Percentiles rank a stretch among this genome's conserved stretches.
Conservation (phyloP, 163 green algal species). For the Scenedesmus sp. region DNA sequence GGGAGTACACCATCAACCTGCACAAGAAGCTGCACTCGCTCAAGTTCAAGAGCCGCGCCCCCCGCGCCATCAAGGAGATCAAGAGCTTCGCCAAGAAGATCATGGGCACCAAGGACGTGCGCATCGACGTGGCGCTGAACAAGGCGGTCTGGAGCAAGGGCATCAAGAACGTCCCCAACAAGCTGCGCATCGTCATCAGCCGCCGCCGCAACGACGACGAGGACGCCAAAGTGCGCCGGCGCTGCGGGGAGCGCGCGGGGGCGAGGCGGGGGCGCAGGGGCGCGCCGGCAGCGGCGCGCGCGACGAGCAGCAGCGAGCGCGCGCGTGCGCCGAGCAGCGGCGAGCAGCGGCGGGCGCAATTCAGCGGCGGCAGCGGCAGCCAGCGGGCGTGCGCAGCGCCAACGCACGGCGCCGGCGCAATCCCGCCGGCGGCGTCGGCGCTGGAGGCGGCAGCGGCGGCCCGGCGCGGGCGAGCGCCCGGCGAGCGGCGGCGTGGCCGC, state of each 20-base stretch:
- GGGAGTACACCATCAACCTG: constrained; percentile 99
- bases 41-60: constrained; percentile 98
- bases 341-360: too few relatives aligned
- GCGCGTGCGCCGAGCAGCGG: too few relatives aligned
- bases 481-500: too few relatives aligned
- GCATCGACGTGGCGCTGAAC: constrained; percentile 99
- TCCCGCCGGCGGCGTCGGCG: background rate
- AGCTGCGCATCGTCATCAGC: constrained; percentile 91
- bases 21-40: constrained; percentile 95
- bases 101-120: constrained; percentile 97
- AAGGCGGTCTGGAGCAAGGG: constrained; percentile 98
- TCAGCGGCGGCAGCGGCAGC: too few relatives aligned
- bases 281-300: too few relatives aligned
- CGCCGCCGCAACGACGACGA: constrained; percentile 97
- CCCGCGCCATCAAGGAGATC: constrained; percentile 96
- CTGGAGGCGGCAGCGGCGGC: background rate
- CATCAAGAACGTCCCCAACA: constrained; percentile 92
- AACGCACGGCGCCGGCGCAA: too few relatives aligned
- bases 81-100: constrained; percentile 94
- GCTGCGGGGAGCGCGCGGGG: background rate
- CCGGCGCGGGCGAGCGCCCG: too few relatives aligned
- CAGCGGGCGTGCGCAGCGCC: too few relatives aligned
- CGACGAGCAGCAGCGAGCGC: too few relatives aligned
- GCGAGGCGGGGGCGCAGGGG: background rate
- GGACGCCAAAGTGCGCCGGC: constrained; percentile 86